Base-by-base conservation (phyloP, 1,284 basidiomycete species). In the Malassezia slooffiae region DNA sequence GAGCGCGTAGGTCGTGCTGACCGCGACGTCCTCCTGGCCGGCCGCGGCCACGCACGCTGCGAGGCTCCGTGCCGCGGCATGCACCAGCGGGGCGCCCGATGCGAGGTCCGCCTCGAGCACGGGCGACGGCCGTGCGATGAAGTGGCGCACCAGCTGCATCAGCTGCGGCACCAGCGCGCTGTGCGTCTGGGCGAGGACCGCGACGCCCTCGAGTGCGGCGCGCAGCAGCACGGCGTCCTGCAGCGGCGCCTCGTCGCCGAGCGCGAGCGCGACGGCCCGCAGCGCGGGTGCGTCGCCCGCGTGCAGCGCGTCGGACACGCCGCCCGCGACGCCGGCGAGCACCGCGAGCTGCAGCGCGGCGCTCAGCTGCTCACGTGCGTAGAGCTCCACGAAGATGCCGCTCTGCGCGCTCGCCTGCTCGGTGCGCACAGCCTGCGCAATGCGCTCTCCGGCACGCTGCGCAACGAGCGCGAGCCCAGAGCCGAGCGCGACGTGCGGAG, bases 1-100 rank as follows among this genome's bases (percentile, higher is more conserved):
- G 12, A 96, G 76, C 8, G 88, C 90, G 70, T 96, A 95, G 79
- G 93, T 84, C 56, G 88, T 88, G 3, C 89, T 93, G 76, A 90
- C 82, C 59, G 89, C 78, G 34, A 90, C 77, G 67, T 91, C 88
- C 57, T 91, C 85, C 41, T 85, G 85, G 6, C 84, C 82, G 11
- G 85, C 80, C 43, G 86, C 51, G 70, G 82, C 81, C 50, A 95
- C 83, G 70, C 90, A 95, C 41, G 86, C 75, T 3, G 86, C 83
- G 24, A 96, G 75, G 58, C 86, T 89, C 62, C 83, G 85, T 1
- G 89, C 88, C 3, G 88, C 86, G 1, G 88, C 82, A 22, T 79
- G 75, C 12, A 93, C 75, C 9, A 83, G 80, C 1, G 83, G 81
- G 2, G 83, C 80, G 82, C 81, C 9, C 78, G 77, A 2, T 62